phyloP scores from a whole-genome alignment of 2,329 filamentous ascomycete genomes.

The Tympanopsis confertula region DNA sequence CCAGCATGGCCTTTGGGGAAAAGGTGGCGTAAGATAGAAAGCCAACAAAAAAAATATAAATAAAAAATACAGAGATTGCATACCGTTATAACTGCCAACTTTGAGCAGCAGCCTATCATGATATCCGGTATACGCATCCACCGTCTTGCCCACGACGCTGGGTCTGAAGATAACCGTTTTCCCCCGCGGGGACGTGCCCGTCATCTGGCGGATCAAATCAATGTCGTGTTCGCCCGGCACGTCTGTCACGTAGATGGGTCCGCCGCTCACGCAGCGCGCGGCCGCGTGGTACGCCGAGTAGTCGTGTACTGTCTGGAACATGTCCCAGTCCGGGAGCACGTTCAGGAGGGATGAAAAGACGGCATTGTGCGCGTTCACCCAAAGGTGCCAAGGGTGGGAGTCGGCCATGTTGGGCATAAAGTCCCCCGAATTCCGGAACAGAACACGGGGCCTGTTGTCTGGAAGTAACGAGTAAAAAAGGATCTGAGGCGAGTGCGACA shows the following conservation, averaged over 20 bases:
- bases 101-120: conserved; percentile 65
- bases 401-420: conserved; percentile 76
- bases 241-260: conserved; percentile 91
- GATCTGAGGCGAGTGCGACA: conserved; percentile 80
- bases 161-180: conserved; percentile 75
- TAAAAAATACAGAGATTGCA: background rate
- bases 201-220: conserved; percentile 68
- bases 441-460: conserved; percentile 58
- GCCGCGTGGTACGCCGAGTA: conserved; percentile 82
- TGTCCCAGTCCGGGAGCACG: conserved; percentile 70
- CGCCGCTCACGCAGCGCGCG: conserved; percentile 77
- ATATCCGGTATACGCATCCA: conserved; percentile 66
- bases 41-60: background rate
- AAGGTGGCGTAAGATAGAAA: conserved; percentile 6
- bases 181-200: conserved; percentile 57
- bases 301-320: conserved; percentile 53
- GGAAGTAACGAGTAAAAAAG: conserved; percentile 77
- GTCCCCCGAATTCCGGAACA: conserved; percentile 79
- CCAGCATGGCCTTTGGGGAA: conserved; percentile 28
- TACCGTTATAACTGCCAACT: conserved; percentile 31
- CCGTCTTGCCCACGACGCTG: conserved; percentile 58
- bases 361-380: conserved; percentile 82
- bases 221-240: conserved; percentile 71
- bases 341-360: conserved; percentile 78
- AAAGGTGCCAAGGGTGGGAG: conserved; percentile 90